These are phyloP conservation scores for Marchantia polymorpha DNA, from an alignment of 225 moss, liverwort and hornwort species.

Conservation along the genomic window DNA sequence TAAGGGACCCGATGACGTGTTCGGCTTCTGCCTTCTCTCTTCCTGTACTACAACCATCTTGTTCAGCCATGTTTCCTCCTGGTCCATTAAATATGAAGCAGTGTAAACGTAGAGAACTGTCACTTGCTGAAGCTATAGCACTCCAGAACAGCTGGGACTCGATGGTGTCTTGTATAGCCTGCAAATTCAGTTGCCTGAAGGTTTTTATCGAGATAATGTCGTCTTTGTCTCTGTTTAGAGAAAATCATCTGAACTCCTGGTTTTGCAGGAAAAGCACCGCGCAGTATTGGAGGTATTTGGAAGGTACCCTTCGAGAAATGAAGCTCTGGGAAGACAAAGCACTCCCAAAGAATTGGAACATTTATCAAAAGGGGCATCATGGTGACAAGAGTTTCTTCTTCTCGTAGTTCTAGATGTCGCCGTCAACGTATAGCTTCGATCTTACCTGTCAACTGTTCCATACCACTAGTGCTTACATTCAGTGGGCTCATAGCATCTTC, in stretches of 20 bases:
- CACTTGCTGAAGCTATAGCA: too few species aligned
- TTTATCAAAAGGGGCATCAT: slow-evolving; percentile 2
- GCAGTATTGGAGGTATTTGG: slow-evolving; percentile 57
- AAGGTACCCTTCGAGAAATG: slow-evolving; percentile 74
- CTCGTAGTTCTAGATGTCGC: not conserved
- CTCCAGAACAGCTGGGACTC: not conserved
- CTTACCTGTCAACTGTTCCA: not conserved
- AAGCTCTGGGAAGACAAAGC: slow-evolving; percentile 49
- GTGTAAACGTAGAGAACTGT: too few species aligned
- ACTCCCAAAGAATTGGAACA: slow-evolving; percentile 58
- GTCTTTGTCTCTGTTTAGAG: not conserved
- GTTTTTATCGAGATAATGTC: too few species aligned
- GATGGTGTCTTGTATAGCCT: not conserved
- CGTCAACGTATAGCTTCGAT: not conserved
- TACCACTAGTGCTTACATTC: too few species aligned
- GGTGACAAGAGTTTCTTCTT: not conserved
- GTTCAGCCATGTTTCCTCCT: too few species aligned
- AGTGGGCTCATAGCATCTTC: too few species aligned
- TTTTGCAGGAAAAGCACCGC: slow-evolving; percentile 50
- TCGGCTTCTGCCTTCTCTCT: too few species aligned
- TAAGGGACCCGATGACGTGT: too few species aligned
- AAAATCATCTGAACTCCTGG: not conserved
- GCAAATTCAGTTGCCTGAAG: not conserved
- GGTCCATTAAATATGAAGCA: too few species aligned
- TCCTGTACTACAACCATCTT: too few species aligned